A percentile compares a stretch with the other conserved stretches of the same genome.
Conservation (phyloP, 75 land plant genomes). For the Ceratopteris richardii region DNA sequence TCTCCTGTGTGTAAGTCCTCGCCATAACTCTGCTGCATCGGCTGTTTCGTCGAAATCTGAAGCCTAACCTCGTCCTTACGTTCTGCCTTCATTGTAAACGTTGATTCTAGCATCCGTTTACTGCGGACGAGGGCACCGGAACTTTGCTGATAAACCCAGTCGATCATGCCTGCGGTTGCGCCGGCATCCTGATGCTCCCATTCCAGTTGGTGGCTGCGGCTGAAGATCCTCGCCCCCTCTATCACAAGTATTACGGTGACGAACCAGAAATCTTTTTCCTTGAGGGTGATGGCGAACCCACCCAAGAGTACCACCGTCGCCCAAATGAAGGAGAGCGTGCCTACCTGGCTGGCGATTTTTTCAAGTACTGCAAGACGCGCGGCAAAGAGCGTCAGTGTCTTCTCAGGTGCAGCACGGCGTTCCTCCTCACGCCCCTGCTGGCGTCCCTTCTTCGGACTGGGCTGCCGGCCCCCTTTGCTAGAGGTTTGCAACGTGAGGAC, state of each 20-base stretch:
- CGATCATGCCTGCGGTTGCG: slow-evolving; percentile 22
- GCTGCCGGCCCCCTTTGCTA: too few relatives aligned
- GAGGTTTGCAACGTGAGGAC: too few relatives aligned
- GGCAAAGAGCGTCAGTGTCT: slow-evolving; percentile 66
- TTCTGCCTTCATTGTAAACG: too few relatives aligned
- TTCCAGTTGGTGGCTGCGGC: slow-evolving; percentile 77
- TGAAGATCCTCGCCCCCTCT: slow-evolving; percentile 68
- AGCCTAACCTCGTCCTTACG: background rate
- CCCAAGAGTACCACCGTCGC: too few relatives aligned
- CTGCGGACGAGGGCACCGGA: slow-evolving; percentile 10
- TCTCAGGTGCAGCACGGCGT: slow-evolving; percentile 91
- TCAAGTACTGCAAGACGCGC: too few relatives aligned
- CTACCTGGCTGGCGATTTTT: slow-evolving; percentile 58
- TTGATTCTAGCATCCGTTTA: too few relatives aligned
- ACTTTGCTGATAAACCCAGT: slow-evolving; percentile 24
- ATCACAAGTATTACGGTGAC: slow-evolving; percentile 60
- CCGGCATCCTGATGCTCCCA: slow-evolving; percentile 73
- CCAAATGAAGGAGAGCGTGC: slow-evolving; percentile 66
- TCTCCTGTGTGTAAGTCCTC: too few relatives aligned
- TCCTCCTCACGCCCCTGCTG: too few relatives aligned
- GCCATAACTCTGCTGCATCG: too few relatives aligned
- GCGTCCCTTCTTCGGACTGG: too few relatives aligned
- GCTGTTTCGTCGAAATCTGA: background rate
- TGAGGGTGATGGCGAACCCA: slow-evolving; percentile 59
- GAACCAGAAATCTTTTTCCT: slow-evolving; percentile 64